Conservation (phyloP, 2,329 filamentous ascomycete species). For the Didymella pomorum region DNA sequence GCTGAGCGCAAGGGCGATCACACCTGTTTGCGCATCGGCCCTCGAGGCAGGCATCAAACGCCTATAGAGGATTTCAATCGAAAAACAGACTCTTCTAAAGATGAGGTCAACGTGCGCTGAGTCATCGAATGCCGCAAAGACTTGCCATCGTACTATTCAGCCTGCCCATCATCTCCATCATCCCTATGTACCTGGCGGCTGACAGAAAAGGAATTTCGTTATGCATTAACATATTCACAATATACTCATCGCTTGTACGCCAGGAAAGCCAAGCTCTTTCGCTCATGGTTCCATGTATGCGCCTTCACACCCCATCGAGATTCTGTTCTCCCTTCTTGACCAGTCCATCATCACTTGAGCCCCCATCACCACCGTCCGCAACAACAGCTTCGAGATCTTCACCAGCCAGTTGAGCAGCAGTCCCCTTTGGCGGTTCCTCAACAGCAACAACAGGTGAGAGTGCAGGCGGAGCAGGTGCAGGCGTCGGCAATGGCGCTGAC, state of each 20-base stretch:
- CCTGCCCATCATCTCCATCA: neutral
- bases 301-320: conserved; percentile 2
- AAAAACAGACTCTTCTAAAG: neutral
- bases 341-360: conserved; percentile 6
- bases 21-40: neutral
- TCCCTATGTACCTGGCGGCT: neutral
- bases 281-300: too few species aligned
- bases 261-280: neutral
- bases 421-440: conserved; percentile 4
- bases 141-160: neutral
- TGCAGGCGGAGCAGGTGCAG: conserved; percentile 3
- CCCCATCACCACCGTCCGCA: neutral
- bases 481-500: neutral
- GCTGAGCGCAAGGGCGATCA: neutral
- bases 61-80: neutral
- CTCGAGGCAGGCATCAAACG: neutral
- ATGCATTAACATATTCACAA: conserved; percentile 2
- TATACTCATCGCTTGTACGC: conserved; percentile 1
- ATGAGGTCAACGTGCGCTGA: neutral
- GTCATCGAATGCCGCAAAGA: neutral
- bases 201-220: neutral
- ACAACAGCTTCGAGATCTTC: neutral
- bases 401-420: neutral
- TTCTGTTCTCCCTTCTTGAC: conserved; percentile 13
- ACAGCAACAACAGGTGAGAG: conserved; percentile 10